phyloP scores from a whole-genome alignment of 2,329 filamentous ascomycete species.

The Colletotrichum noveboracense region DNA sequence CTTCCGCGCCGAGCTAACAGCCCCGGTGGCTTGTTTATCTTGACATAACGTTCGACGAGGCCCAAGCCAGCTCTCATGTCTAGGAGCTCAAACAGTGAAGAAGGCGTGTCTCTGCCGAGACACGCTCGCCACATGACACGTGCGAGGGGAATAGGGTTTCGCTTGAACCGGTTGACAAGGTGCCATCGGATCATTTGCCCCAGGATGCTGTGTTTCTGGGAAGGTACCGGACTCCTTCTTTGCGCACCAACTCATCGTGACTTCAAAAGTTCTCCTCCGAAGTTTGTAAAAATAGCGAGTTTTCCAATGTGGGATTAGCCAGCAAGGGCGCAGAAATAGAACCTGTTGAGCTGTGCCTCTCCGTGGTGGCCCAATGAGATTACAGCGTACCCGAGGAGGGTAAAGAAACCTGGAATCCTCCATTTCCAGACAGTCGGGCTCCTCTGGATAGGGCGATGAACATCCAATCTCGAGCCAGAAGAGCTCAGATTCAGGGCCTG shows the following conservation, averaged over 20 bases:
- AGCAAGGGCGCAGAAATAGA: constrained; percentile 4
- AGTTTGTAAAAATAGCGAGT: not conserved
- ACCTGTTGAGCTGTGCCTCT: constrained; percentile 10
- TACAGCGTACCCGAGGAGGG: constrained; percentile 14
- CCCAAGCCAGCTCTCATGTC: not conserved
- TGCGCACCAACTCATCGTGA: not conserved
- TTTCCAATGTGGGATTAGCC: not conserved
- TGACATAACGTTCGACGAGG: constrained; percentile 2
- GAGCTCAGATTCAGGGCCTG: not conserved
- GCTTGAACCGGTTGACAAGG: constrained; percentile 2
- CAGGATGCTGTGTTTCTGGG: not conserved
- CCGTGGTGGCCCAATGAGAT: constrained; percentile 5
- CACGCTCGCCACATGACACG: constrained; percentile 16
- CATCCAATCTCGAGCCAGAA: not conserved
- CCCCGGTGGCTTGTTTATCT: constrained; percentile 4
- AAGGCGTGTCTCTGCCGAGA: constrained; percentile 18
- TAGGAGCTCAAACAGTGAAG: not conserved
- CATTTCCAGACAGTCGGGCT: not conserved
- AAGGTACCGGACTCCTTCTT: not conserved
- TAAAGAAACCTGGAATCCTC: not conserved
- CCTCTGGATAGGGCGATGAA: not conserved
- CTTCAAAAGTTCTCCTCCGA: not conserved
- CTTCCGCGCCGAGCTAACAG: not conserved
- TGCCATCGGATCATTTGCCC: constrained; percentile 13
- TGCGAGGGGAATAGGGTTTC: constrained; percentile 13